Percentiles rank a stretch among this genome's conserved stretches.
phyloP scores from a whole-genome alignment of 345 rosid genomes.

The Passiflora organensis region DNA sequence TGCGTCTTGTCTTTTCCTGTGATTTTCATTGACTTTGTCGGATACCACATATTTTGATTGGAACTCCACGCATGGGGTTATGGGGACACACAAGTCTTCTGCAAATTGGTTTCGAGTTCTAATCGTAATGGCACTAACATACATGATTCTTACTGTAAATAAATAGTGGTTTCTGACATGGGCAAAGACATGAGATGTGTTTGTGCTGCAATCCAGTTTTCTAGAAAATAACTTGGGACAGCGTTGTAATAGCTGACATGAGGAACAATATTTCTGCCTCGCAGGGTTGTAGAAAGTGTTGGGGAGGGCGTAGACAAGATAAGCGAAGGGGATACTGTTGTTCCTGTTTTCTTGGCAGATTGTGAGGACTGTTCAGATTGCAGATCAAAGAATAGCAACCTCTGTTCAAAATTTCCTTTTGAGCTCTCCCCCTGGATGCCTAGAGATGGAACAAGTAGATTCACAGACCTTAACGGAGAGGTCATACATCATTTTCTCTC shows the following conservation, averaged over 20 bases:
- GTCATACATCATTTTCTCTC: constrained; percentile 57
- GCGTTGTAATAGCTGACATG: constrained; percentile 1
- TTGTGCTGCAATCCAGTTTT: no score
- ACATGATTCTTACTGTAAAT: no score
- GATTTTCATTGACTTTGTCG: no score
- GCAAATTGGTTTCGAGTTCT: no score
- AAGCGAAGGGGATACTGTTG: constrained; percentile 55
- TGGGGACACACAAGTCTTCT: no score
- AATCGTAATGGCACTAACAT: no score
- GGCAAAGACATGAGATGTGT: no score
- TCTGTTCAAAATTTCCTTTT: constrained; percentile 67
- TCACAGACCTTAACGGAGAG: constrained; percentile 68
- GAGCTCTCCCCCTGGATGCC: constrained; percentile 72
- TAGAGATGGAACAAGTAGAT: constrained; percentile 65
- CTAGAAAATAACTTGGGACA: no score
- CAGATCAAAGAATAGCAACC: constrained; percentile 62
- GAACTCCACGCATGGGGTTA: no score
- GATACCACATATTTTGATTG: no score
- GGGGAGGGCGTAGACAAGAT: constrained; percentile 66
- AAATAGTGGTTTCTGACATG: no score
- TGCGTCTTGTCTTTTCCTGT: no score
- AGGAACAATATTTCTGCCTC: not conserved
- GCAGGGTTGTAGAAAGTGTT: constrained; percentile 76
- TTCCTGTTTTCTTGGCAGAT: constrained; percentile 69
- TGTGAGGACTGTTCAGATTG: constrained; percentile 74